These are phyloP conservation scores for Aureobasidium sp. DNA, from an alignment of 2,329 filamentous ascomycete genomes.

Conservation along the genomic window DNA sequence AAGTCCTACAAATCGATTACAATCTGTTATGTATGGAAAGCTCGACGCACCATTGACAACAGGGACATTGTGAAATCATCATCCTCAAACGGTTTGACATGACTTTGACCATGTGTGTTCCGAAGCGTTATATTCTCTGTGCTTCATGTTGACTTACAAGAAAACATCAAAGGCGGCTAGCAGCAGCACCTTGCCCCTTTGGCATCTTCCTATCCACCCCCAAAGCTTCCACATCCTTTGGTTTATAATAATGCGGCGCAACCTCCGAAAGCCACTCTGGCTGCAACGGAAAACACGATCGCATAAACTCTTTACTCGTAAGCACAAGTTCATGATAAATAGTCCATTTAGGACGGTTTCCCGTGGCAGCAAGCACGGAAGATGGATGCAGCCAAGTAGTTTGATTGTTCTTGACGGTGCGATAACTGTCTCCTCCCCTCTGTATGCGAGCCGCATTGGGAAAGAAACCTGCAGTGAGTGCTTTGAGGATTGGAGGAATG, in stretches of 20 bases:
- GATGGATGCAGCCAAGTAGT: conserved; percentile 89
- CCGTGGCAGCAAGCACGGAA: conserved; percentile 64
- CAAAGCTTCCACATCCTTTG: conserved; percentile 75
- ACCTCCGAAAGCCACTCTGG: conserved; percentile 79
- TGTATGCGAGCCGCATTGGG: conserved; percentile 81
- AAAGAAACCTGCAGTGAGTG: conserved; percentile 88
- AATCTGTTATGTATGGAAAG: too few relatives aligned
- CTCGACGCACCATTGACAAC: too few relatives aligned
- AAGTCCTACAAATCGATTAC: too few relatives aligned
- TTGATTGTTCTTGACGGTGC: conserved; percentile 83
- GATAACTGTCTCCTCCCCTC: conserved; percentile 76
- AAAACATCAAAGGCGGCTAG: too few relatives aligned
- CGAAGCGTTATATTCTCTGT: too few relatives aligned
- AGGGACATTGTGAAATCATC: too few relatives aligned
- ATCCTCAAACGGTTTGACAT: too few relatives aligned
- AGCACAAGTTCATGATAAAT: conserved; percentile 79
- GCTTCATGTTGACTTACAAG: too few relatives aligned
- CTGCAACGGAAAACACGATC: conserved; percentile 76
- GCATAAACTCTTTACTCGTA: conserved; percentile 87
- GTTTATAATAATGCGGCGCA: conserved; percentile 91
- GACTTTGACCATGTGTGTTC: too few relatives aligned
- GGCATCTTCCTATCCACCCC: conserved; percentile 69
- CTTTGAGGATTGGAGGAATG: conserved; percentile 71
- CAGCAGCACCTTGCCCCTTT: conserved; percentile 44
- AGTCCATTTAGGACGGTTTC: conserved; percentile 67